These are phyloP conservation scores for Phalaenopsis hybrid DNA, from an alignment of 116 monocot genomes.

Conservation along the genomic window DNA sequence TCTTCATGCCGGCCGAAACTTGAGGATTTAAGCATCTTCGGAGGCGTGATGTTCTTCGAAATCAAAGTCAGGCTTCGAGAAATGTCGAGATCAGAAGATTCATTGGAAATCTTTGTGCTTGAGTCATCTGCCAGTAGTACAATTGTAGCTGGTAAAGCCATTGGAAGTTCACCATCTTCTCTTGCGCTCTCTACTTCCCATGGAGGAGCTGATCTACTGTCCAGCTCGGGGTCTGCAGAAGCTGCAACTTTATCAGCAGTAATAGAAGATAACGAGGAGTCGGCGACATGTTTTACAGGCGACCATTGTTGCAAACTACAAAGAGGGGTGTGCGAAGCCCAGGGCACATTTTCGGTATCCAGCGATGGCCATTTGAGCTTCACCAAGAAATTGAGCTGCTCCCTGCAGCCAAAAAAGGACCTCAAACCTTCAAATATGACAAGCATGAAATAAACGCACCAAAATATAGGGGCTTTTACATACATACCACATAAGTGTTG, in stretches of 20 bases:
- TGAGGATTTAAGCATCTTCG: constrained; percentile 49
- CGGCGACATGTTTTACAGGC: constrained; percentile 11
- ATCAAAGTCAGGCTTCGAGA: constrained; percentile 70
- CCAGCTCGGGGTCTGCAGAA: constrained; percentile 24
- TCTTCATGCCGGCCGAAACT: constrained; percentile 46
- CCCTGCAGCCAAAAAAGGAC: constrained; percentile 66
- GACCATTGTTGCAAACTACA: constrained; percentile 70
- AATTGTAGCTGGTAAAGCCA: constrained; percentile 18
- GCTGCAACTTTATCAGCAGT: constrained; percentile 28
- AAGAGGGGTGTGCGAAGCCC: constrained; percentile 52
- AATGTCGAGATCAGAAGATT: constrained; percentile 35
- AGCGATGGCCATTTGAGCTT: constrained; percentile 68
- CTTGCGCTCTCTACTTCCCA: constrained; percentile 63
- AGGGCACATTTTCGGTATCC: constrained; percentile 57
- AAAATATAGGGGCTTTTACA: too few species aligned
- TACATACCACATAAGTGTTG: too few species aligned
- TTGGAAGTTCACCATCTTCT: constrained; percentile 94
- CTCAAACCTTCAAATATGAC: constrained; percentile 33
- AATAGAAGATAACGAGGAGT: constrained; percentile 19
- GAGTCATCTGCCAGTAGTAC: constrained; percentile 17
- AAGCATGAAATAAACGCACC: background rate
- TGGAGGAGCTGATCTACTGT: constrained; percentile 47
- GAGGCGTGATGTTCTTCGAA: constrained; percentile 56
- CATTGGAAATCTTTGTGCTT: constrained; percentile 16
- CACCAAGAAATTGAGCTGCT: constrained; percentile 70